Base-by-base conservation (phyloP, 306 rosid genomes). In the Dryas drummondii region DNA sequence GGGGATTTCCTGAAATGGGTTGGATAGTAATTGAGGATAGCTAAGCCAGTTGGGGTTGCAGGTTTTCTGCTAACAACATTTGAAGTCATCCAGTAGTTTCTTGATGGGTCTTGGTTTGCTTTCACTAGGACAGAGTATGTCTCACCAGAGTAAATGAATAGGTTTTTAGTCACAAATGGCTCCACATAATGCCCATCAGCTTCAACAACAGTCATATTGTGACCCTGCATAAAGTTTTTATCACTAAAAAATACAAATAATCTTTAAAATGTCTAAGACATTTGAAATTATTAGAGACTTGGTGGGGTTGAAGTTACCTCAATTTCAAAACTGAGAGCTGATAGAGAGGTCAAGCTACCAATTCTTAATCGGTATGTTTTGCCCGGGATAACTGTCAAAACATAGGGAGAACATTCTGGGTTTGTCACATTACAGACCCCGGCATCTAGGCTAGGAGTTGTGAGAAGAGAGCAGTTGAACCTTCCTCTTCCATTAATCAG, bases 401-500 rank as follows among this genome's bases (percentile, higher is more conserved):
- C 74, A 77, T 79, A 80, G 58, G 83, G 90, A 77, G 91, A 79
- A 52, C 98, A 94, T 37, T 91, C 89, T 0, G 93, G 81, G 56
- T 75, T 89, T 47, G 97, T 68, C 26, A 80, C 8, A 76, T 89
- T 86, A 57, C 98, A 94, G 26, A 74, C 73, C 42, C 15, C 86
- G 7, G 5, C 54, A 13, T 12, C 66, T 44, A 44, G 71, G 78
- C 70, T 82, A 47, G 87, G 72, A 40, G 78, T 3, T n/a, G 78
- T 37, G 66, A 78, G 19, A 9, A 26, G 27, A 12, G 92, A 87
- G 84, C 98, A 94, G 73, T 88, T 74, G 92, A 84, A 91, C 73
- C 76, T 89, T 74, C 98, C 97, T 83, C 76, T 94, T 80, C 97
- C 98, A 70, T 94, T 81, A 12, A 94, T 89, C 78, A 94, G 48